Evolutionary conservation across 2,329 filamentous ascomycete genomes (phyloP), one percentile per base, ranked within the genome.

Genomic region (Paramyrothecium sp.): DNA sequence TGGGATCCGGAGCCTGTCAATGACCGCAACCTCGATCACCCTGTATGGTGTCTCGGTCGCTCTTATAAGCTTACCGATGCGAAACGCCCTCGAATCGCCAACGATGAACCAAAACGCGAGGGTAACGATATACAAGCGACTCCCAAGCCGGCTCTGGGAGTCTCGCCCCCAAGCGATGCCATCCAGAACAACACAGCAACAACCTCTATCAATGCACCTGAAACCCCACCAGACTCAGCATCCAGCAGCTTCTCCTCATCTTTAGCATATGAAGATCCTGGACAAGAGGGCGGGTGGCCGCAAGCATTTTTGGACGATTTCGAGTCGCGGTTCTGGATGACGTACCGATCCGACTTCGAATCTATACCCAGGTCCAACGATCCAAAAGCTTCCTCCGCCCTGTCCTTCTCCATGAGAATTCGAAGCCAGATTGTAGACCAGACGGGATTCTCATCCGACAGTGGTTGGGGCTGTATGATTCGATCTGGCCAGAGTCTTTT

Each of bases 401-500:
- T 98, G 78, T 96, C 91, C 3, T 85, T 98, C 57, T 81, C 91
- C 2, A 94, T 96, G 74, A 88, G 92, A 53, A 79, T 98, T 64
- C 90, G 92, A 67, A 93, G 82, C 55, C 89, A 92, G 67, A 77
- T 98, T 7, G 83, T 86, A 12, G 91, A 97, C 52, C 85, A 91
- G 57, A 81, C 82, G 23, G 92, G 91, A 4, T 99, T 98, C 74
- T 90, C 91, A 12, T 94, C 92, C 2, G 95, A 99, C 71, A 93
- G 91, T 11, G 95, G 95, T 54, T 99, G 96, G 92, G 95, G 95
- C 0, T 99, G 95, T 70, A 99, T 99, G 95, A 98, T 99, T 65
- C 83, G 95, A 58, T 97, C 94, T 7, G 95, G 95, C 3, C 95
- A 99, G 77, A 94, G 91, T 67, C 81, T 99, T 23, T 79, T 99